Conservation (phyloP, 306 rosid genomes). For the Malus sieversii region DNA sequence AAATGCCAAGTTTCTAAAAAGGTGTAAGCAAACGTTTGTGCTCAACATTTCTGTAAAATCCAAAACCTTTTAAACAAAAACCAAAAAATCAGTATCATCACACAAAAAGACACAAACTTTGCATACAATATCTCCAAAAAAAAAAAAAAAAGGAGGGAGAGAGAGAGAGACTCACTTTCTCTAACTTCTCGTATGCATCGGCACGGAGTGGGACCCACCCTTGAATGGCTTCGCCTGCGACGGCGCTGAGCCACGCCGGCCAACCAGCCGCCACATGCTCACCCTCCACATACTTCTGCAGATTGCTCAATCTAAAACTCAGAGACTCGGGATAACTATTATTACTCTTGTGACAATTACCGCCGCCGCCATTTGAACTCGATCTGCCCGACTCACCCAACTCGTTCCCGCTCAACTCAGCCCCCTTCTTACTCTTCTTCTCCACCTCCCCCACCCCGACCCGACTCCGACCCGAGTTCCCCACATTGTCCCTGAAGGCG, state of each 20-base stretch:
- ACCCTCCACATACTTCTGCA: slow-evolving; percentile 71
- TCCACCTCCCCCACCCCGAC: slow-evolving; percentile 17
- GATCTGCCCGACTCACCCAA: slow-evolving; percentile 71
- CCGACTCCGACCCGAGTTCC: slow-evolving; percentile 42
- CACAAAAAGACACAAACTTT: not conserved
- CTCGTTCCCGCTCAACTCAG: slow-evolving; percentile 60
- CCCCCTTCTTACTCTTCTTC: slow-evolving; percentile 19
- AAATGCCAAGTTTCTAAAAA: not conserved
- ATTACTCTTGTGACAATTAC: not conserved
- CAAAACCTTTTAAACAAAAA: not conserved
- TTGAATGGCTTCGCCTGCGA: slow-evolving; percentile 90
- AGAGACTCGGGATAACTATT: slow-evolving; percentile 32
- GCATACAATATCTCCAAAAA: not conserved
- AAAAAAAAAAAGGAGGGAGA: not conserved
- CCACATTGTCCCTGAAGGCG: slow-evolving; percentile 39
- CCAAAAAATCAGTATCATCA: not conserved
- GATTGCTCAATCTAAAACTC: slow-evolving; percentile 76
- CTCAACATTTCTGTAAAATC: not conserved
- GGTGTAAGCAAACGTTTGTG: not conserved
- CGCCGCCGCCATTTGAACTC: slow-evolving; percentile 43
- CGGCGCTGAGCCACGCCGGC: slow-evolving; percentile 96
- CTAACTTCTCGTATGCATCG: slow-evolving; percentile 86
- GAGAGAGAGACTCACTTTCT: slow-evolving; percentile 45
- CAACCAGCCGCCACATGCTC: slow-evolving; percentile 95
- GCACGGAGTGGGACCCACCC: slow-evolving; percentile 92